phyloP scores from a whole-genome alignment of 225 moss, liverwort and hornwort genomes.

The Marchantia paleacea region DNA sequence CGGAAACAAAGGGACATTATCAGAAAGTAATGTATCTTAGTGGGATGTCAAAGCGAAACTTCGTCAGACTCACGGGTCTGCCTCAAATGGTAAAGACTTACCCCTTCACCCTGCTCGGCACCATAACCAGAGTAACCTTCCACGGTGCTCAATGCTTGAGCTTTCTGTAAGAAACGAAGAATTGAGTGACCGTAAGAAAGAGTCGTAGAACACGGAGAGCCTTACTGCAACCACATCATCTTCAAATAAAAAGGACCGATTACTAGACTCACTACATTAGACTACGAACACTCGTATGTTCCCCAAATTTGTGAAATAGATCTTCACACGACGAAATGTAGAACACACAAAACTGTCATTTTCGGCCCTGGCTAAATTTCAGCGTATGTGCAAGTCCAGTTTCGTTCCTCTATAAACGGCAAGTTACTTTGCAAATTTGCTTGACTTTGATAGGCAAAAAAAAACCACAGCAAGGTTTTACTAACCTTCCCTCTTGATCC shows the following conservation, averaged over 20 bases:
- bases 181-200: too few relatives aligned
- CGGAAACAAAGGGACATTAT: background rate
- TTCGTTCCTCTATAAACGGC: background rate
- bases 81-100: conserved; percentile 18
- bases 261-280: background rate
- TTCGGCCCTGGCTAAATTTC: background rate
- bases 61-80: background rate
- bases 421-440: background rate
- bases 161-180: conserved; percentile 49
- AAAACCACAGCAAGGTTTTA: background rate
- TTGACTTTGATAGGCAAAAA: background rate
- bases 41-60: too few relatives aligned
- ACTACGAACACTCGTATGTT: background rate
- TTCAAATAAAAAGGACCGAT: background rate
- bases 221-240: background rate
- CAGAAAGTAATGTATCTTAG: too few relatives aligned
- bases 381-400: background rate
- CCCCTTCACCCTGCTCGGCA: conserved; percentile 94
- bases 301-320: background rate
- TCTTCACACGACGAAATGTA: background rate
- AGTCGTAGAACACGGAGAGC: too few relatives aligned
- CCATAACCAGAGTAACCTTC: conserved; percentile 96
- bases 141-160: conserved; percentile 76
- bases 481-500: background rate
- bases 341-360: background rate